Base-by-base conservation (phyloP, 192 early-diverging fungal genomes). In the Blastocladiella britannica region DNA sequence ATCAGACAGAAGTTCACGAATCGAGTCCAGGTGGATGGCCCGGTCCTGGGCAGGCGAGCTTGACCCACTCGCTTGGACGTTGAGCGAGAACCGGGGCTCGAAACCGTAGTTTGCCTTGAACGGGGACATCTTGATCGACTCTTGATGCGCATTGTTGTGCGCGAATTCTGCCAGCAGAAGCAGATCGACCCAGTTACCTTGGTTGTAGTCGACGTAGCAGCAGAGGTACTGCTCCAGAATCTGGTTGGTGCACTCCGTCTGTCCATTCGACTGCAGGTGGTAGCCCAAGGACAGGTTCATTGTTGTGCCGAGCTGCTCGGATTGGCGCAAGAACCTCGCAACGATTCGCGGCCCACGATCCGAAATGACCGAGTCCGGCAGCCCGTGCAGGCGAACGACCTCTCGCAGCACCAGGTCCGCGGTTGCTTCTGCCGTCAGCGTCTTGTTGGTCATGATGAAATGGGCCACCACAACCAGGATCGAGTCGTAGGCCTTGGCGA, bases 111-210 rank as follows among this genome's bases (percentile, higher is more conserved):
- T 59, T 24, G 65, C 57, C 26, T 51, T 56, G 56, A 70, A 72
- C 0, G 62, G 65, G 0, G 72, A 53, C 9, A 28, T 25, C 3
- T 60, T 55, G 20, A 59, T 72, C 0, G 60, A 55, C 3, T 59
- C 26, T 22, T 65, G 53, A 18, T 29, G 7, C 0, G 73, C 51
- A 58, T 78, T 70, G 54, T 80, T 82, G 66, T 76, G 78, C 0
- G 67, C 62, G 43, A 76, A 72, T 27, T 76, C 72, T 0, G 64
- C 70, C 0, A 63, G 7, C 0, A 62, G 67, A 1, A 82, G 56
- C 26, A 72, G 58, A 0, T 29, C 22, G 5, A 43, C 26, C 76
- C 79, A 79, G 62, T 79, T 51, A 9, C 28, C 23, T 56, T 75
- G 70, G 4, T 60, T 51, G 25, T 66, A 62, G 52, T 65, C 60